phyloP scores from a whole-genome alignment of 2,329 filamentous ascomycete species.

The Aureobasidium uvarum region DNA sequence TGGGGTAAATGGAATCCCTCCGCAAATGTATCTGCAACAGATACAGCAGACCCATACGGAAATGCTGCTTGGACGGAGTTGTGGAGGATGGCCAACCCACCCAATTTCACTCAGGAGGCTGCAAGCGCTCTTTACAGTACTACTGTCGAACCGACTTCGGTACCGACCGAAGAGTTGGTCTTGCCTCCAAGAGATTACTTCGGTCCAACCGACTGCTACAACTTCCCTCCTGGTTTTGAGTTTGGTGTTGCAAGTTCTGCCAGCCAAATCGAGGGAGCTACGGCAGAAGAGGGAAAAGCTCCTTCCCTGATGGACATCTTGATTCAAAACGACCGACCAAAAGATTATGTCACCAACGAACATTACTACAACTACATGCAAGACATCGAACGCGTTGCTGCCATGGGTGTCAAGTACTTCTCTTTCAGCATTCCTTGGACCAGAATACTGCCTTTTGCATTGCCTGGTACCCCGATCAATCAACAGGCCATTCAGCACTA shows the following conservation, averaged over 20 bases:
- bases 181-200: conserved; percentile 56
- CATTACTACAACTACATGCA: conserved; percentile 54
- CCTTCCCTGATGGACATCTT: conserved; percentile 10
- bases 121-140: conserved; percentile 39
- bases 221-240: conserved; percentile 51
- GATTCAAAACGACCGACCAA: conserved; percentile 32
- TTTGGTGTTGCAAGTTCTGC: conserved; percentile 31
- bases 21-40: conserved; percentile 39
- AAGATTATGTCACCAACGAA: conserved; percentile 1
- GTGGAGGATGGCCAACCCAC: conserved; percentile 40
- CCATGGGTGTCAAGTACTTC: conserved; percentile 37
- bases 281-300: conserved; percentile 30
- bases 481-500: conserved; percentile 48
- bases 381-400: conserved; percentile 42
- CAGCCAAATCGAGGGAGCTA: conserved; percentile 33
- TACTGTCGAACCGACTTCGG: conserved; percentile 55
- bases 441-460: conserved; percentile 48
- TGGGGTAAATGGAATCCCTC: conserved; percentile 46
- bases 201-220: conserved; percentile 49
- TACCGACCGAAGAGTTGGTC: conserved; percentile 56
- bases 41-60: conserved; percentile 29
- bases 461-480: conserved; percentile 45
- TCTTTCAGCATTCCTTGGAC: conserved; percentile 49
- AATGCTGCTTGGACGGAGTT: conserved; percentile 29
- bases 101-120: conserved; percentile 42